These are phyloP conservation scores for Colletotrichum simmondsii DNA, from an alignment of 2,329 filamentous ascomycete species.

Conservation along the genomic window DNA sequence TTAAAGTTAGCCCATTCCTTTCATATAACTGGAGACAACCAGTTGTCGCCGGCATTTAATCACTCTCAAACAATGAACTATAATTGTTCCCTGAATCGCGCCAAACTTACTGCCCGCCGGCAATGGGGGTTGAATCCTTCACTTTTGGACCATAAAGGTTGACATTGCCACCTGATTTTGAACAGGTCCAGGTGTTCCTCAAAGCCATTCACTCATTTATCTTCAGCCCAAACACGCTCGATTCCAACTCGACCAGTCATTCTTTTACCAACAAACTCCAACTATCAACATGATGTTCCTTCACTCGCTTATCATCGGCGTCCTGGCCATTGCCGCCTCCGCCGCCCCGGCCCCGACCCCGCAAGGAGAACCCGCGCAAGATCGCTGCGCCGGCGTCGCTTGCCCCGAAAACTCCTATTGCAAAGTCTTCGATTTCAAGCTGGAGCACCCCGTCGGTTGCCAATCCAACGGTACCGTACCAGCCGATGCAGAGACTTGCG, in stretches of 20 bases:
- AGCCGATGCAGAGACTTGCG: constrained; percentile 5
- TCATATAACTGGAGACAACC: background rate
- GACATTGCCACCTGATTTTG: background rate
- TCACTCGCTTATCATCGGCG: constrained; percentile 8
- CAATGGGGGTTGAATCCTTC: background rate
- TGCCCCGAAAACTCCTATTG: constrained; percentile 23
- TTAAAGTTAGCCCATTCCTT: background rate
- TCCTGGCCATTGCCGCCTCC: background rate
- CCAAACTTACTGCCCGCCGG: background rate
- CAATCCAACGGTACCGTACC: constrained; percentile 21
- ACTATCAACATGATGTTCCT: constrained; percentile 16
- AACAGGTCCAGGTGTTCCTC: background rate
- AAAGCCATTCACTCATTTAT: background rate
- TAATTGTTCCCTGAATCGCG: constrained; percentile 8
- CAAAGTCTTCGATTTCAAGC: constrained; percentile 22
- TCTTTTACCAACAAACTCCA: constrained; percentile 6
- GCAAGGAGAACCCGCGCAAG: background rate
- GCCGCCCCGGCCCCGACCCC: constrained; percentile 5
- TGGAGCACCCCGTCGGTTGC: constrained; percentile 22
- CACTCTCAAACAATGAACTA: constrained; percentile 9
- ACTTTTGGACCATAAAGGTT: constrained; percentile 14
- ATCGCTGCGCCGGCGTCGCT: constrained; percentile 17
- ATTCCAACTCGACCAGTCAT: constrained; percentile 2
- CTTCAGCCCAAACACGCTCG: background rate
- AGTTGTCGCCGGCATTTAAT: background rate